Conservation (phyloP, 345 rosid genomes). For the Citrus cavaleriei region DNA sequence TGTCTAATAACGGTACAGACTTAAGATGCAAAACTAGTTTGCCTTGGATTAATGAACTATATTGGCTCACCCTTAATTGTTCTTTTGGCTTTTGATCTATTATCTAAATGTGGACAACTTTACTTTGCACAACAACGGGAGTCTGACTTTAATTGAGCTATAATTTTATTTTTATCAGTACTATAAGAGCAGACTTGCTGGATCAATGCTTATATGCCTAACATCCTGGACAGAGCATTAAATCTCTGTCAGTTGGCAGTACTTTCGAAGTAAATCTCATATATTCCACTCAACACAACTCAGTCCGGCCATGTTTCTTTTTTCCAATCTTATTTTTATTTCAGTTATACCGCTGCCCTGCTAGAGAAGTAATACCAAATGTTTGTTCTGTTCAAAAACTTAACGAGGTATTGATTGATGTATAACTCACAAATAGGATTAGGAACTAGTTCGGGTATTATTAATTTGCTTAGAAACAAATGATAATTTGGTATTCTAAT, state of each 20-base stretch:
- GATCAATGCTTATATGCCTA: neutral
- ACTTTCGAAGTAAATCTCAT: neutral
- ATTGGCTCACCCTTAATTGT: neutral
- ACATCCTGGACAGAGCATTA: neutral
- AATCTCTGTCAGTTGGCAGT: neutral
- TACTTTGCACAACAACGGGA: neutral
- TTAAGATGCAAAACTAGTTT: neutral
- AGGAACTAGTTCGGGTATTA: too few species aligned
- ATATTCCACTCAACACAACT: neutral
- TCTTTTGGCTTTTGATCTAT: neutral
- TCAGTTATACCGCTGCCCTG: neutral
- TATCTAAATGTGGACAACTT: neutral
- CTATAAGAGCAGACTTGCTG: neutral
- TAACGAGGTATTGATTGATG: neutral
- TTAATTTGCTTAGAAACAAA: too few species aligned
- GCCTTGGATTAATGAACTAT: neutral
- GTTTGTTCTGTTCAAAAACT: neutral
- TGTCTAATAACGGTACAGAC: neutral
- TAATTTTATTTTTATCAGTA: too few species aligned
- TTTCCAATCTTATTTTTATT: neutral
- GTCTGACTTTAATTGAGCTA: neutral
- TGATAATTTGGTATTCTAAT: too few species aligned
- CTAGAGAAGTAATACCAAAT: neutral
- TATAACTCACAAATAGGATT: too few species aligned
- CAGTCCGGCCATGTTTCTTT: neutral